Evolutionary conservation across 2,329 filamentous ascomycete species (phyloP), one percentile per base, ranked within the genome.

Genomic region (Diaporthe aspalathi): DNA sequence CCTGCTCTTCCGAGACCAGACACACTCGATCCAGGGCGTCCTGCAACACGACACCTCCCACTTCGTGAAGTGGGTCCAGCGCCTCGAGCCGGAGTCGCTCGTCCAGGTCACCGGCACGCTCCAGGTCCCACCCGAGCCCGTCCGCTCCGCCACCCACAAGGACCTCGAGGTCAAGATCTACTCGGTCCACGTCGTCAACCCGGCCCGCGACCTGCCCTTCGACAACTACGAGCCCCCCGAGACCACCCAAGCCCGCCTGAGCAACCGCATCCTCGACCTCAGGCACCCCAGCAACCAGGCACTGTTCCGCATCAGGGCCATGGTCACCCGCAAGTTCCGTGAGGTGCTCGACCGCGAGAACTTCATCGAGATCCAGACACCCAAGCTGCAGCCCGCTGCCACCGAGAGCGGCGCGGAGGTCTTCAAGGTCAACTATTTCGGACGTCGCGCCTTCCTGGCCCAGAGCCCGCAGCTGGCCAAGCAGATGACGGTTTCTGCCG

Each of bases 281-380:
- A 89, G 95, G 62, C 95, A 95, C n/a, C 92, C 93, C 0, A 89
- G 93, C 1, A 94, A 94, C 62, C 94, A 97, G 80, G 90, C 92
- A 43, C 92, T 97, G 74, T 97, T 97, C 86, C 92, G 94, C 72
- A 90, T 97, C 62, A 93, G 96, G 75, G 92, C 94, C 5, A 91
- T 90, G 32, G 90, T 97, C 70, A 91, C 92, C 76, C 92, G 92
- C 76, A 86, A 93, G 32, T 98, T 97, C 87, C 92, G 95, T 62
- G 82, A 87, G 12, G 90, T 92, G 2, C 87, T 98, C 0, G 92
- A 95, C 75, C 85, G 87, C 2, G 86, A 92, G 74, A 92, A 90
- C 20, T 98, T 98, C 79, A 92, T 97, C 72, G 95, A 98, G 81
- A 97, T 98, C 72, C 94, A 97, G 79, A 97, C 94, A 0, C 95